These are phyloP conservation scores for Microcyclosporella mali DNA, from an alignment of 2,329 filamentous ascomycete genomes.

Conservation along the genomic window DNA sequence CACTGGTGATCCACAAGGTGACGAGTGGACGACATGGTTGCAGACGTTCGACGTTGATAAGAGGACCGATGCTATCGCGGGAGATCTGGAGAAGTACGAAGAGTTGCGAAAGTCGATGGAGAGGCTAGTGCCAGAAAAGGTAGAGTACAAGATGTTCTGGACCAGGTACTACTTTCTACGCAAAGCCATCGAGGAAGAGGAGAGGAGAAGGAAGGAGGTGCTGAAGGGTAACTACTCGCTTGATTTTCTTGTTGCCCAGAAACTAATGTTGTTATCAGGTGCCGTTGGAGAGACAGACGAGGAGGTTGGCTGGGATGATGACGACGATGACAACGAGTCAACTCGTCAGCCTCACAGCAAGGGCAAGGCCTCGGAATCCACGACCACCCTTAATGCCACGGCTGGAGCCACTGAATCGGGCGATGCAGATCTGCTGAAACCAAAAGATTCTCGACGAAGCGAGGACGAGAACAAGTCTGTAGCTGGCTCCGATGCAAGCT, in stretches of 20 bases:
- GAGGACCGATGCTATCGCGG: slow-evolving; percentile 77
- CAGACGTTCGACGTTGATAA: slow-evolving; percentile 70
- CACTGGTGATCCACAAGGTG: slow-evolving; percentile 64
- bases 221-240: slow-evolving; percentile 64
- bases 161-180: slow-evolving; percentile 90
- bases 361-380: slow-evolving; percentile 23
- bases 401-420: slow-evolving; percentile 13
- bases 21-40: slow-evolving; percentile 69
- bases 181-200: slow-evolving; percentile 87
- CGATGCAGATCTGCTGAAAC: slow-evolving; percentile 47
- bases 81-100: slow-evolving; percentile 76
- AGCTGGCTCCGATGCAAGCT: slow-evolving; percentile 89
- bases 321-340: slow-evolving; percentile 53
- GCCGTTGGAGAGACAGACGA: slow-evolving; percentile 69
- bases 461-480: slow-evolving; percentile 74
- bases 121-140: slow-evolving; percentile 83
- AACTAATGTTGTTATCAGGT: slow-evolving; percentile 39
- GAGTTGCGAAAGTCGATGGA: slow-evolving; percentile 89
- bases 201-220: slow-evolving; percentile 79
- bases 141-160: slow-evolving; percentile 91
- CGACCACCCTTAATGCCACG: slow-evolving; percentile 26
- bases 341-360: slow-evolving; percentile 30
- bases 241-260: not conserved
- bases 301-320: slow-evolving; percentile 64
- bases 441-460: slow-evolving; percentile 60